Conservation (phyloP, 176 grass and related monocot genomes). For the Musa schizocarpa region DNA sequence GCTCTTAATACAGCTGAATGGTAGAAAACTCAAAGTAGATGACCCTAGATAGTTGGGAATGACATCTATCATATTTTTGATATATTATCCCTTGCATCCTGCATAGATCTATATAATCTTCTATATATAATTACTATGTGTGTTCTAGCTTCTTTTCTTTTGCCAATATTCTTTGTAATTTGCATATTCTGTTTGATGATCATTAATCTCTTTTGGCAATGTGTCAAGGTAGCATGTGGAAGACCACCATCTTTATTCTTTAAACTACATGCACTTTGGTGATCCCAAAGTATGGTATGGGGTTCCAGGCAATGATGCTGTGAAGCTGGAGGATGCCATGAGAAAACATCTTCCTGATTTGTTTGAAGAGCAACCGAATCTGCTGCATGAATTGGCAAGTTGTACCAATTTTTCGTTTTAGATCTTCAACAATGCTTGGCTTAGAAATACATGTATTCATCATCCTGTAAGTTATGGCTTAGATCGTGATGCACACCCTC, state of each 20-base stretch:
- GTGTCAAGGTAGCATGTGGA: constrained; percentile 66
- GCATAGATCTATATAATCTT: not conserved
- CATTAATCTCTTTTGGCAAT: constrained; percentile 5
- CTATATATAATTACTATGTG: not conserved
- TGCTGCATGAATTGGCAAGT: constrained; percentile 91
- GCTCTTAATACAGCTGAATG: not conserved
- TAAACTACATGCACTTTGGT: constrained; percentile 99
- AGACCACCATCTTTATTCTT: constrained; percentile 95
- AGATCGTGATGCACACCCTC: not conserved
- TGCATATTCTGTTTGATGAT: not conserved
- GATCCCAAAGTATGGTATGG: constrained; percentile 98
- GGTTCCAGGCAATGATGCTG: constrained; percentile 51
- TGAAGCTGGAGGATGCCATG: constrained; percentile 88
- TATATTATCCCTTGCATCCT: not conserved
- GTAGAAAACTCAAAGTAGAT: not conserved
- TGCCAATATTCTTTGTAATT: not conserved
- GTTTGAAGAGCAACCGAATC: constrained; percentile 88
- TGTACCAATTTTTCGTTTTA: not conserved
- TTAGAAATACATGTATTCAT: no score
- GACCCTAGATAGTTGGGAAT: not conserved
- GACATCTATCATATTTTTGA: no score
- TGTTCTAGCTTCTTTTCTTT: not conserved
- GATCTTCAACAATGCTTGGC: not conserved
- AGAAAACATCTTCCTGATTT: constrained; percentile 71
- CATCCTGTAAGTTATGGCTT: not conserved